Conservation (phyloP, 148 eudicot species). For the Fagopyrum esculentum region DNA sequence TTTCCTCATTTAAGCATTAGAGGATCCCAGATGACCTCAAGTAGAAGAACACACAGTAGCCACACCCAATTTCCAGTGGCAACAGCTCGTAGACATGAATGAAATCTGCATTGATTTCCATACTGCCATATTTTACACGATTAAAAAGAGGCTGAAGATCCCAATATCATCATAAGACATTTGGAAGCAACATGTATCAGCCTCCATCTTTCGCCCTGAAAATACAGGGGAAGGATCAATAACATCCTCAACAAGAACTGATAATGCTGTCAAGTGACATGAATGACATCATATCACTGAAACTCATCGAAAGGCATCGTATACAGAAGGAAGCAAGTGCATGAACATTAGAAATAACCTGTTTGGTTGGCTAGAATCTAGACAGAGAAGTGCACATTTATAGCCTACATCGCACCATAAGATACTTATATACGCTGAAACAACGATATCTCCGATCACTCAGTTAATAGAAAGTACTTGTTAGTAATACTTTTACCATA, state of each 20-base stretch:
- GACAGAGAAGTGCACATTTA: slow-evolving; percentile 18
- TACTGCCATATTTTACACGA: not conserved
- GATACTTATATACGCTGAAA: not conserved
- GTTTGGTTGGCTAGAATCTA: slow-evolving; percentile 21
- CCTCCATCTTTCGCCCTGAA: slow-evolving; percentile 70
- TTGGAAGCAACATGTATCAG: slow-evolving; percentile 33
- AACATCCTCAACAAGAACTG: slow-evolving; percentile 30
- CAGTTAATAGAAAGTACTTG: not conserved
- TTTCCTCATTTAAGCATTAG: slow-evolving; percentile 1
- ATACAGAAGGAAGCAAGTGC: not conserved
- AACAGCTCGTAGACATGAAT: not conserved
- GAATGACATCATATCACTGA: slow-evolving; percentile 1
- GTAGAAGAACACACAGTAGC: not conserved
- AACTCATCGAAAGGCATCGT: not conserved
- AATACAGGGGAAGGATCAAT: slow-evolving; percentile 61
- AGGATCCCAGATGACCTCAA: slow-evolving; percentile 5
- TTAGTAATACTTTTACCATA: not conserved
- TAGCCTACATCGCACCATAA: not conserved
- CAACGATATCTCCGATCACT: not conserved
- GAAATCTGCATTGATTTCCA: not conserved
- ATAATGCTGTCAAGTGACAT: slow-evolving; percentile 12
- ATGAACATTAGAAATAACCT: slow-evolving; percentile 8
- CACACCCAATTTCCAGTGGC: not conserved
- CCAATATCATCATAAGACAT: slow-evolving; percentile 13
- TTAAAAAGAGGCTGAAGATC: not conserved